Base-by-base conservation (phyloP, 768 basidiomycete genomes). In the Coprinopsis strossmayeri region DNA sequence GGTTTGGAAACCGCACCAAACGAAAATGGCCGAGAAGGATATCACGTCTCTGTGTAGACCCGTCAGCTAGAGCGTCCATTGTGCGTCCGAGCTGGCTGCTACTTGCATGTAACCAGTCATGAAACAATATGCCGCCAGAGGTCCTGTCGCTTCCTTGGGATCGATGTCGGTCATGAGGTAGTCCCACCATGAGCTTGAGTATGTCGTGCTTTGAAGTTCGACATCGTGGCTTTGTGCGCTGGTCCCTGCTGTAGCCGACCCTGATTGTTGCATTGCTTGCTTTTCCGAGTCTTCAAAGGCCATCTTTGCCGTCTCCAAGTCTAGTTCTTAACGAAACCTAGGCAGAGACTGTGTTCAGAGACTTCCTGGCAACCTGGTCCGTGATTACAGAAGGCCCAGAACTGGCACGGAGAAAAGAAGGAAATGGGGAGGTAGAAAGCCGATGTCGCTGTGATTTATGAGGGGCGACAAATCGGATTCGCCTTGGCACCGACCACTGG, bases 1-100 rank as follows among this genome's bases (percentile, higher is more conserved):
- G 0, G 87, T 90, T 64, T 91, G 88, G 64, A 90, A 91, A 12
- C 83, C 87, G 62, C 83, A 86, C 87, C 89, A 91, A 11, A 91
- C 79, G 62, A 81, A 91, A 40, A 88, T 69, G 1, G 89, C 84
- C 37, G 85, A 79, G 68, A 91, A 91, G 2, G 79, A 81, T 24
- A 90, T 70, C 1, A 78, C 77, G 57, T 87, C 83, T 12, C 86
- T 89, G 26, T 34, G 18, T 20, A n/a, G 50, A 24, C 27, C 41
- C 17, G 17, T 32, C 10, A 47, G 39, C 25, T 35, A 35, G 15
- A 44, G 23, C 32, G 43, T 24, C 20, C 47, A 34, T 24, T 15
- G 5, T 44, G 28, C 26, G n/a, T n/a, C n/a, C n/a, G n/a, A n/a
- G n/a, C n/a, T 17, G 48, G 18, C 28, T 32, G 43, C 27, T 11